Evolutionary conservation across 805 yeast species (phyloP).

Genomic region (Cyberlindnera euphorbiiphila): DNA sequence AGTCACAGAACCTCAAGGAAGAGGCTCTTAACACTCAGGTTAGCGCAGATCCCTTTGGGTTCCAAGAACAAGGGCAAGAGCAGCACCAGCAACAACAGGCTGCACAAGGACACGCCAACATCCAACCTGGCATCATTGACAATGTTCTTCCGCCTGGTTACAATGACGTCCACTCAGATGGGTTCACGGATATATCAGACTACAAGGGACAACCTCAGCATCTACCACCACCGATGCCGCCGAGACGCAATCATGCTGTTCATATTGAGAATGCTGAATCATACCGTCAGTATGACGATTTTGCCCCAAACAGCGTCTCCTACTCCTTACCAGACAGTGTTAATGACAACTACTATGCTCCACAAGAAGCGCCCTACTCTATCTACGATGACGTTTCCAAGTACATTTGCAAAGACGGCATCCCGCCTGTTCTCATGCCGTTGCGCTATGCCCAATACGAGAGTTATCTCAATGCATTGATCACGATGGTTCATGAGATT

Average conservation of each 20-base stretch:
- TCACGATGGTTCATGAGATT: slow-evolving; percentile 37
- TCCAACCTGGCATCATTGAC: slow-evolving; percentile 5
- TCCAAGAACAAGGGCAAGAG: too few relatives aligned
- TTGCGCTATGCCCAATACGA: slow-evolving; percentile 31
- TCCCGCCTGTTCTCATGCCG: slow-evolving; percentile 36
- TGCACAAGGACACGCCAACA: slow-evolving; percentile 4
- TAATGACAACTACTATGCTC: not conserved
- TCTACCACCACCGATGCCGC: slow-evolving; percentile 1
- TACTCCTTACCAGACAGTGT: not conserved
- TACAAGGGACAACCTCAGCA: not conserved
- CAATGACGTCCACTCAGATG: not conserved
- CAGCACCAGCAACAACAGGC: not conserved
- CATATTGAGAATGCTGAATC: slow-evolving; percentile 2
- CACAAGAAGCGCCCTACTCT: slow-evolving; percentile 9
- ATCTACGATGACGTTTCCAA: slow-evolving; percentile 33
- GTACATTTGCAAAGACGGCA: slow-evolving; percentile 20
- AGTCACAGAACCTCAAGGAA: not conserved
- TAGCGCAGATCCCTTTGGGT: too few relatives aligned
- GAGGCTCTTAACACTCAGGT: too few relatives aligned
- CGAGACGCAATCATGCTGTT: not conserved
- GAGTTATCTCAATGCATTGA: slow-evolving; percentile 39
- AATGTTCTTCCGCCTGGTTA: slow-evolving; percentile 2
- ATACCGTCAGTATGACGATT: not conserved
- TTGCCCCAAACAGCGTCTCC: not conserved
- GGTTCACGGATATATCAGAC: not conserved